These are phyloP conservation scores for Funneliformis geosporum DNA, from an alignment of 192 early-diverging fungal species.

Conservation along the genomic window DNA sequence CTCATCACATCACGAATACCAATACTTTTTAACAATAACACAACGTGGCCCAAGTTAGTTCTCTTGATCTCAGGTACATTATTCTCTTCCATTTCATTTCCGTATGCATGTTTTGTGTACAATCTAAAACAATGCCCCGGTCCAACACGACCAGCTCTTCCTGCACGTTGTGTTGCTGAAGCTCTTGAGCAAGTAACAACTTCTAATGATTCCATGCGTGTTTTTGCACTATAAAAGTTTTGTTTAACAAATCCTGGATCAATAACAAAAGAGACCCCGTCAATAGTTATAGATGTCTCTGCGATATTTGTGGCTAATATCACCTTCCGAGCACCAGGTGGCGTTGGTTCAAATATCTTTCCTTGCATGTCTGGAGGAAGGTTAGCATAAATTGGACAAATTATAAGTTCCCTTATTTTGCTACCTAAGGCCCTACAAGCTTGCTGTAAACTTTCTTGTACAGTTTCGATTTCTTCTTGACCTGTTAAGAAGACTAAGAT, in stretches of 20 bases:
- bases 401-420: slow-evolving; percentile 85
- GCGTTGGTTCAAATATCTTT: slow-evolving; percentile 96
- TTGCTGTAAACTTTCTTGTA: slow-evolving; percentile 76
- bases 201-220: slow-evolving; percentile 95
- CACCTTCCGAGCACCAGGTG: slow-evolving; percentile 87
- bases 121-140: slow-evolving; percentile 97
- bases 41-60: slow-evolving; percentile 89
- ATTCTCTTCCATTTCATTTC: slow-evolving; percentile 93
- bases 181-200: slow-evolving; percentile 95
- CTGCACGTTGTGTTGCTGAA: slow-evolving; percentile 90
- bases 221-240: slow-evolving; percentile 90
- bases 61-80: slow-evolving; percentile 96
- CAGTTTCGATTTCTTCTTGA: slow-evolving; percentile 97
- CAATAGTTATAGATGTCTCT: slow-evolving; percentile 96
- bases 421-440: slow-evolving; percentile 81
- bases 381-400: slow-evolving; percentile 96
- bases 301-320: slow-evolving; percentile 99
- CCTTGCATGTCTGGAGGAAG: slow-evolving; percentile 95
- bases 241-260: slow-evolving; percentile 99
- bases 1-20: slow-evolving; percentile 96
- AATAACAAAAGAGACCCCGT: slow-evolving; percentile 96
- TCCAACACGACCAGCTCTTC: slow-evolving; percentile 93
- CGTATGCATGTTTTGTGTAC: slow-evolving; percentile 89
- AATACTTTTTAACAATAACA: slow-evolving; percentile 90
- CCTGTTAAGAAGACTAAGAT: slow-evolving; percentile 96